These are phyloP conservation scores for Diaporthe citriasiana DNA, from an alignment of 2,329 filamentous ascomycete species.

Conservation along the genomic window DNA sequence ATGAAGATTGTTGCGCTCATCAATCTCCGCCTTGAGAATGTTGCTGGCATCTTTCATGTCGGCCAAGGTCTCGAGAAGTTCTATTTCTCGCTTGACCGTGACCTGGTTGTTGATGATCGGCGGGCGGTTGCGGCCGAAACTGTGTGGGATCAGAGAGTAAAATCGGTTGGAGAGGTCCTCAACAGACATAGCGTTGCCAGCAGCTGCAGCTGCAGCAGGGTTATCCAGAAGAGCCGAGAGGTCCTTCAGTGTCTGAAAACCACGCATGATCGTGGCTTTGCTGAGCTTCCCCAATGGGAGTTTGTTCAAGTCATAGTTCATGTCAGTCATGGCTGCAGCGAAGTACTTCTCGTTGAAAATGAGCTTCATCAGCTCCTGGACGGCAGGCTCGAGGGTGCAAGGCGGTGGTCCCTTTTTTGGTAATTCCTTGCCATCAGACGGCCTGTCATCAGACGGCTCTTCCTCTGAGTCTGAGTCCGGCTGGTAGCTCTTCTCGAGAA, in stretches of 20 bases:
- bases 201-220: constrained; percentile 61
- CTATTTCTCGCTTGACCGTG: constrained; percentile 81
- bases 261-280: constrained; percentile 80
- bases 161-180: constrained; percentile 82
- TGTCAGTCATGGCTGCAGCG: constrained; percentile 72
- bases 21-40: constrained; percentile 78
- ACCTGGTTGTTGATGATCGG: constrained; percentile 72
- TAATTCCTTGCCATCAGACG: constrained; percentile 50
- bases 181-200: constrained; percentile 55
- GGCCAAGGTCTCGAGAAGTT: constrained; percentile 83
- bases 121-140: constrained; percentile 80
- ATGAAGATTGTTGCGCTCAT: constrained; percentile 68
- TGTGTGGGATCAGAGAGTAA: constrained; percentile 86
- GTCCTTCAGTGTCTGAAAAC: constrained; percentile 83
- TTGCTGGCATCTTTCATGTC: constrained; percentile 88
- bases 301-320: constrained; percentile 82
- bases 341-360: constrained; percentile 88
- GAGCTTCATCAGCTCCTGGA: constrained; percentile 80
- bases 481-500: constrained; percentile 83
- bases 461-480: constrained; percentile 75
- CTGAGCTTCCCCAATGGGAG: constrained; percentile 87
- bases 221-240: constrained; percentile 77
- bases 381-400: constrained; percentile 70
- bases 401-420: constrained; percentile 55
- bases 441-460: constrained; percentile 63